These are phyloP conservation scores for Rhizopogon vinicolor DNA, from an alignment of 768 basidiomycete genomes.

Conservation along the genomic window DNA sequence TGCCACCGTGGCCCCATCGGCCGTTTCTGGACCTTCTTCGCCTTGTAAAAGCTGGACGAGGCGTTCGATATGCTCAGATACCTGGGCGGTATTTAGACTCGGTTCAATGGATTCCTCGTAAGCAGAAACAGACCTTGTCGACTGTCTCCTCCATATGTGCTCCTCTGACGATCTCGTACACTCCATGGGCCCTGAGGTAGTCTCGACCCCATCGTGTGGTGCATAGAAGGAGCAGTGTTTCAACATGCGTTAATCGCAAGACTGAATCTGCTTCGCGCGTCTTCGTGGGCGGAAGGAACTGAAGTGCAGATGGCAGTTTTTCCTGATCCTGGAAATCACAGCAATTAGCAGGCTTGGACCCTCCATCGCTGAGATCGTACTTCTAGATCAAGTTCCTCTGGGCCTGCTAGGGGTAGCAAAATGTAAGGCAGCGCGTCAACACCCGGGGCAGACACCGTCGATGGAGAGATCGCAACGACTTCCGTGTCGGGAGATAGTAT, in stretches of 20 bases:
- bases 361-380: constrained; percentile 31
- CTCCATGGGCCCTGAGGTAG: constrained; percentile 71
- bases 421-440: constrained; percentile 83
- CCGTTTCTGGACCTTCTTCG: constrained; percentile 55
- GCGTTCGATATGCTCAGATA: constrained; percentile 83
- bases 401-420: constrained; percentile 87
- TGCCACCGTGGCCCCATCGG: constrained; percentile 30
- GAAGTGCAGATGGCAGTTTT: constrained; percentile 73
- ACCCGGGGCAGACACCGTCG: constrained; percentile 58
- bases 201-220: constrained; percentile 89
- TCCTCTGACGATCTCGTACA: constrained; percentile 80
- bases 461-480: constrained; percentile 52
- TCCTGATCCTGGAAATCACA: constrained; percentile 74
- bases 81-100: constrained; percentile 35
- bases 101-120: background rate
- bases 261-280: constrained; percentile 72
- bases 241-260: constrained; percentile 80
- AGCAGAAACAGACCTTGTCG: constrained; percentile 53
- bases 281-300: constrained; percentile 86
- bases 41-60: constrained; percentile 84
- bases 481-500: constrained; percentile 64
- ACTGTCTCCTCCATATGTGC: constrained; percentile 76
- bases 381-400: constrained; percentile 93
- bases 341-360: constrained; percentile 2
- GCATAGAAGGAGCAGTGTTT: constrained; percentile 83